Evolutionary conservation across 2,329 filamentous ascomycete genomes (phyloP), one percentile per base, ranked within the genome.

Genomic region (Pestalotiopsis sp.): DNA sequence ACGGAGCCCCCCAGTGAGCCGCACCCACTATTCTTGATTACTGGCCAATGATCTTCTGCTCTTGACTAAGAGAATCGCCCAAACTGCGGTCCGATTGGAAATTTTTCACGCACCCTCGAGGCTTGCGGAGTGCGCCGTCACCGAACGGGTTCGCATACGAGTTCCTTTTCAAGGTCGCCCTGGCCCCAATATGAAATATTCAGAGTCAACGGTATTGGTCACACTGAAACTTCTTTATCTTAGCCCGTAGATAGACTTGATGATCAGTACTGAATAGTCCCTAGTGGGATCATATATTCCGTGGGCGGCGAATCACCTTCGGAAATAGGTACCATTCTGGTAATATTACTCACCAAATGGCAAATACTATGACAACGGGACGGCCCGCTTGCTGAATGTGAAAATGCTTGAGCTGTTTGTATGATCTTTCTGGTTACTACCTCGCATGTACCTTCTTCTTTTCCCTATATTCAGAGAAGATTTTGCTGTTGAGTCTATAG

Each of bases 51-150:
- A 36, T 27, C 14, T 14, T 4, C 23, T 3, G 56, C 23, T 31
- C 56, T 49, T 67, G 65, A 67, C 65, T 67, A 67, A 67, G 36
- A 67, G 65, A 67, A 67, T 67, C 31, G 65, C 65, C 65, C 58
- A 52, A 60, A 39, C 12, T 36, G 56, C 56, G 65, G 65, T 67
- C 65, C 65, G 65, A 67, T 67, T 67, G 31, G 58, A 57, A 57
- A 23, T 57, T 57, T 66, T 36, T 31, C 31, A 31, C n/a, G 41
- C 41, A 23, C 4, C 38, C 49, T 17, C 20, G n/a, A 17, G 27
- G 20, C 38, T 25, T 17, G 41, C 63, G 63, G 63, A 57, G 20
- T 23, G 25, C 63, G 63, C 63, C 63, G 63, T 66, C 45, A 31
- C 63, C 63, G 63, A 66, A 49, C 17, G 41, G 23, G 11, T 23